Conservation (phyloP, 2,329 filamentous ascomycete genomes). For the Botryotinia narcissicola region DNA sequence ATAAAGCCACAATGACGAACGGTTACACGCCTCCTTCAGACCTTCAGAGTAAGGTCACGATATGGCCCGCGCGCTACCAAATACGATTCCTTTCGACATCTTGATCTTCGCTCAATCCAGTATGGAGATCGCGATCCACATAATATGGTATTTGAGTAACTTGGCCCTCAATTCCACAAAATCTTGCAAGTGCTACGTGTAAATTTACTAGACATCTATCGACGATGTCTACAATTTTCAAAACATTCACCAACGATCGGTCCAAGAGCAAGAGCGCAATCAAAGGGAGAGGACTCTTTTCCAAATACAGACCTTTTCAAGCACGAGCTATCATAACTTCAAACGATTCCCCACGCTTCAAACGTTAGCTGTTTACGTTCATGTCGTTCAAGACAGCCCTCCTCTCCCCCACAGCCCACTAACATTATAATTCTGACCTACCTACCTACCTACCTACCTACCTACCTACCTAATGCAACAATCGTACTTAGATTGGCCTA, state of each 20-base stretch:
- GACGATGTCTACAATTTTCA: neutral
- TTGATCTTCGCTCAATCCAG: neutral
- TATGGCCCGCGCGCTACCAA: slow-evolving; percentile 7
- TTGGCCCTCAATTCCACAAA: neutral
- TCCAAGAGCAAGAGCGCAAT: neutral
- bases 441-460: no score
- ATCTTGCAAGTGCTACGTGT: neutral
- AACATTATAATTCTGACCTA: neutral
- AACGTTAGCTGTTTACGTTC: neutral
- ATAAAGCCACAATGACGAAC: slow-evolving; percentile 1
- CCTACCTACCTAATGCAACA: neutral
- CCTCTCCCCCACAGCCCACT: neutral
- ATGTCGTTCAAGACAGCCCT: neutral
- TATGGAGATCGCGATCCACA: neutral
- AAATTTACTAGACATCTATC: neutral
- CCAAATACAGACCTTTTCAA: neutral
- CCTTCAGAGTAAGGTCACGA: neutral
- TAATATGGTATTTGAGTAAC: neutral
- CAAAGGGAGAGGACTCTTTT: neutral
- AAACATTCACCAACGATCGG: neutral
- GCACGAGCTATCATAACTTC: neutral
- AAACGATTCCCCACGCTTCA: neutral
- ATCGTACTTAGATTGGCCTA: neutral
- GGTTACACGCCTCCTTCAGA: neutral
- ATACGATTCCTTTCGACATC: slow-evolving; percentile 6